Evolutionary conservation across 1,284 basidiomycete species (phyloP), one percentile per base, ranked within the genome.

Genomic region (Cryptococcus sp.): DNA sequence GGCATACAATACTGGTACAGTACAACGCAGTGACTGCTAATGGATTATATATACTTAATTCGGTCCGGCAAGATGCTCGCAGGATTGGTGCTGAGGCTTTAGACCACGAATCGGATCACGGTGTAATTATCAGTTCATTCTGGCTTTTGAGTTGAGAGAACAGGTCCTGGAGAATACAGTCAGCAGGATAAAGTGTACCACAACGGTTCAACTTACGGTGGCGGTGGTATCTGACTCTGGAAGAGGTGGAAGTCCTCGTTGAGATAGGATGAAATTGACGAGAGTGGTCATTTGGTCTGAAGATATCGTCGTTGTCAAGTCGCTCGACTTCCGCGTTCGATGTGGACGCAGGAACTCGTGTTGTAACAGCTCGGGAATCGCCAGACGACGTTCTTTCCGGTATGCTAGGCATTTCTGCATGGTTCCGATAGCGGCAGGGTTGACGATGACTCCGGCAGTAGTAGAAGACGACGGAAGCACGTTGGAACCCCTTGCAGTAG

Each of bases 381-480:
- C 79, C 55, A 80, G 71, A 3, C 82, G 70, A 31, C 73, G 58
- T 56, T 79, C 78, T 46, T 79, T 77, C 32, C 76, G 63, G 63
- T 80, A 82, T 15, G 67, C 62, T 14, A 83, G 63, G 58, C 81
- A 80, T 31, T 74, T 67, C 57, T 73, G 69, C 71, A 83, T 80
- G 6, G 77, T 72, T 35, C 77, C 72, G 38, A 82, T 71, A 15
- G 81, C 72, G 5, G 78, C 70, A 5, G 72, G 67, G 11, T 75
- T 76, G 35, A 82, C 78, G 1, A 67, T 60, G 34, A 78, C 73
- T 11, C 67, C 65, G 10, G 62, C 53, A 55, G 62, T 65, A 10
- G n/a, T n/a, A 41, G 10, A 10, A 10, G 38, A 41, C 11, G 44
- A n/a, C 10, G 38, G 38, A 10, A 41, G 10, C 44, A 62, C 70